These are phyloP conservation scores for Alternaria brassicae DNA, from an alignment of 2,329 filamentous ascomycete species.

Conservation along the genomic window DNA sequence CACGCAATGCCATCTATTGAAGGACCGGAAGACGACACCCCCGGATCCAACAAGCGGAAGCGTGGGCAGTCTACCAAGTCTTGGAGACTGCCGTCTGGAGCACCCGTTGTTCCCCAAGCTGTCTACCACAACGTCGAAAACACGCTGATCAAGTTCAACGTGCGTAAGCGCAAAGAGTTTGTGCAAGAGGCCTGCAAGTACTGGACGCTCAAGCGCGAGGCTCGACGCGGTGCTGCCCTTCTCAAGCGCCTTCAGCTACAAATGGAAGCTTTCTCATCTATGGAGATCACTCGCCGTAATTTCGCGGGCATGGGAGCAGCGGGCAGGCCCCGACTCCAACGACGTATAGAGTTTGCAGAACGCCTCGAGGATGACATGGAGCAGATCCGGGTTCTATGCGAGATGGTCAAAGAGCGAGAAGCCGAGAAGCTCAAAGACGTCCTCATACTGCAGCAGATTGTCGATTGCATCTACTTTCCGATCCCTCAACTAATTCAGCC, in stretches of 20 bases:
- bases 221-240: constrained; percentile 86
- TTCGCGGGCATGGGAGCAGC: constrained; percentile 93
- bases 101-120: constrained; percentile 88
- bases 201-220: constrained; percentile 96
- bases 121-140: constrained; percentile 86
- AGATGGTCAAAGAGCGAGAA: constrained; percentile 77
- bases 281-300: constrained; percentile 94
- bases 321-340: constrained; percentile 76
- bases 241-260: constrained; percentile 93
- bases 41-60: constrained; percentile 66
- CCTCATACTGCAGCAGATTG: constrained; percentile 76
- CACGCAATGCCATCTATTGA: constrained; percentile 63
- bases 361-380: constrained; percentile 77
- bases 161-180: constrained; percentile 88
- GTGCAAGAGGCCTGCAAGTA: constrained; percentile 93
- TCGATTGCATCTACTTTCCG: constrained; percentile 92
- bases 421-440: constrained; percentile 77
- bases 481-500: constrained; percentile 77
- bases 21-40: constrained; percentile 57
- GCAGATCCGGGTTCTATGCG: constrained; percentile 73
- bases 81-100: constrained; percentile 94
- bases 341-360: constrained; percentile 88
- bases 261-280: constrained; percentile 94
- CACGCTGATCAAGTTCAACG: constrained; percentile 81
- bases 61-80: constrained; percentile 65